These are phyloP conservation scores for Aspergillus pseudoglaucus DNA, from an alignment of 2,329 filamentous ascomycete species.

Conservation along the genomic window DNA sequence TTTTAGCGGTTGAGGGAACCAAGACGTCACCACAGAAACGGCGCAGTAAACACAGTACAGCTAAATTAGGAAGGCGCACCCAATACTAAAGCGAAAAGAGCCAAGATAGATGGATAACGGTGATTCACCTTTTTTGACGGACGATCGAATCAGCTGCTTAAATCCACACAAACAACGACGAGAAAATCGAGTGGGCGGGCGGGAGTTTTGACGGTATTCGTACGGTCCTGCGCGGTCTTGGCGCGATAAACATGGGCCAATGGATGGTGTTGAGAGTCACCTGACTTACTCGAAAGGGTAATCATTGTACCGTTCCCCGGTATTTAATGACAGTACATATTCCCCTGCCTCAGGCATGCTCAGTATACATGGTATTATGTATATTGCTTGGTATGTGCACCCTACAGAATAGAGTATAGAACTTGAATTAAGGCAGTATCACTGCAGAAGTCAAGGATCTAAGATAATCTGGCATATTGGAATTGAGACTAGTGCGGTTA, in stretches of 20 bases:
- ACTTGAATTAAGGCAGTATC: no score
- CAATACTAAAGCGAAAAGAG: not conserved
- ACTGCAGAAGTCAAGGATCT: no score
- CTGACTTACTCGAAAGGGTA: not conserved
- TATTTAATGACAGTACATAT: not conserved
- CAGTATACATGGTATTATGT: no score
- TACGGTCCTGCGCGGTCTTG: not conserved
- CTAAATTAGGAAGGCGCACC: not conserved
- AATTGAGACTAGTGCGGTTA: no score
- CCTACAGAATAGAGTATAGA: no score
- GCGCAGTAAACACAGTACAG: not conserved
- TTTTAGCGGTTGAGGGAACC: not conserved
- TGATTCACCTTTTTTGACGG: not conserved
- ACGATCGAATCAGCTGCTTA: not conserved
- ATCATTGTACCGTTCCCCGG: not conserved
- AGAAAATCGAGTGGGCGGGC: not conserved
- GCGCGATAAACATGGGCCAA: no score
- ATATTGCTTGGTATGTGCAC: no score
- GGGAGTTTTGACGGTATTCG: not conserved
- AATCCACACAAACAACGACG: not conserved
- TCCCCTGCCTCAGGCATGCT: no score
- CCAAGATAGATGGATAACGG: no score
- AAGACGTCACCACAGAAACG: slow-evolving; percentile 16
- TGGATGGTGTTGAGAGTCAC: not conserved
- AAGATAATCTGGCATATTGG: no score